phyloP scores from a whole-genome alignment of 257 asterid species.

The Dorcoceras hygrometricum region DNA sequence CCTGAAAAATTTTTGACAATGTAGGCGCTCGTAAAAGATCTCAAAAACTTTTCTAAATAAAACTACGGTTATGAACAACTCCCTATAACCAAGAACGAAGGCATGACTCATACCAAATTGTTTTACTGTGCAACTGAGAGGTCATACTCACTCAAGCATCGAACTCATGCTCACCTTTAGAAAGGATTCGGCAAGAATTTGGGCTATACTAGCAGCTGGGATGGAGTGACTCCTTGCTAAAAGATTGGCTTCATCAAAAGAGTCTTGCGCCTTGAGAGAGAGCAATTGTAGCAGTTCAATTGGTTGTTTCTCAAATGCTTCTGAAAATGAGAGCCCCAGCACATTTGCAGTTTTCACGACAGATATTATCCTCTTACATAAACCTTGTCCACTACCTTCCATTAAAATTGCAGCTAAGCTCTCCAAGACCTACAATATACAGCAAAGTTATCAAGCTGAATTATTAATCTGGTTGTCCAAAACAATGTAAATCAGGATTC shows the following conservation, averaged over 20 bases:
- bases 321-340: constrained; percentile 82
- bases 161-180: constrained; percentile 55
- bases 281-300: constrained; percentile 86
- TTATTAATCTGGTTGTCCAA: constrained; percentile 6
- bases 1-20: constrained; percentile 41
- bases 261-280: constrained; percentile 95
- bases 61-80: constrained; percentile 9
- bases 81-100: constrained; percentile 13
- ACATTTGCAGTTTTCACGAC: constrained; percentile 88
- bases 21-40: constrained; percentile 8
- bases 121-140: constrained; percentile 7
- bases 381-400: constrained; percentile 81
- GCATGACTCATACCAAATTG: constrained; percentile 9
- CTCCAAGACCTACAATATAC: constrained; percentile 62
- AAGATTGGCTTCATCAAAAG: constrained; percentile 84
- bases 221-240: constrained; percentile 81
- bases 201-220: constrained; percentile 96
- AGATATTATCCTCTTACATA: constrained; percentile 76
- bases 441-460: constrained; percentile 20
- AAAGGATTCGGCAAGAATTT: constrained; percentile 95
- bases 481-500: background rate
- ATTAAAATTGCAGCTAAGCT: constrained; percentile 49
- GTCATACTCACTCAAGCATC: constrained; percentile 3
- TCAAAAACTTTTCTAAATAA: constrained; percentile 6
- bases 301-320: constrained; percentile 95